These are phyloP conservation scores for Fusarium sp. DNA, from an alignment of 2,329 filamentous ascomycete genomes.

Conservation along the genomic window DNA sequence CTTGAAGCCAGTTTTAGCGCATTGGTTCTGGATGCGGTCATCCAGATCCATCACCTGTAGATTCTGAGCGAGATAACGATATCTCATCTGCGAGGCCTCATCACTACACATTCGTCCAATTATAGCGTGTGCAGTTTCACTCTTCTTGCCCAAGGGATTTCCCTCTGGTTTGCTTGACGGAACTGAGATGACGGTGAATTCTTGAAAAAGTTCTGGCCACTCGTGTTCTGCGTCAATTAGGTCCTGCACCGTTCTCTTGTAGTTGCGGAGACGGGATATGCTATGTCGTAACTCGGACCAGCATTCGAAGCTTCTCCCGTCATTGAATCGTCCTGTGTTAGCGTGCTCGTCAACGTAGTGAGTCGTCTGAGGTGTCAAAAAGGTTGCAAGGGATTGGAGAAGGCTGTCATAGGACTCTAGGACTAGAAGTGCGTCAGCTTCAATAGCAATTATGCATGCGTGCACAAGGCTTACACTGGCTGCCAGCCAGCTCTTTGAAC, in stretches of 20 bases:
- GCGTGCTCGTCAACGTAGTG: slow-evolving; percentile 31
- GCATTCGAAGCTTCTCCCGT: slow-evolving; percentile 34
- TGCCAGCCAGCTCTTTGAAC: background rate
- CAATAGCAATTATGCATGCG: accelerated
- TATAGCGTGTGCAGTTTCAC: slow-evolving; percentile 39
- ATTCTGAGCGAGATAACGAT: slow-evolving; percentile 23
- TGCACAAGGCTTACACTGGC: background rate
- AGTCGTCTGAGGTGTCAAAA: background rate
- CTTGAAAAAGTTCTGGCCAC: slow-evolving; percentile 54
- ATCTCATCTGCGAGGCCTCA: background rate
- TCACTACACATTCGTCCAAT: slow-evolving; percentile 44
- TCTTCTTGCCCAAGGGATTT: slow-evolving; percentile 42
- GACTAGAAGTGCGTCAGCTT: slow-evolving; percentile 5
- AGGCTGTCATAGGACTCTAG: slow-evolving; percentile 10
- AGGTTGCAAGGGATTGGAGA: slow-evolving; percentile 18
- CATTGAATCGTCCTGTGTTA: slow-evolving; percentile 27
- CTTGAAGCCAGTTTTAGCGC: slow-evolving; percentile 27
- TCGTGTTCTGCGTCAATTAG: slow-evolving; percentile 40
- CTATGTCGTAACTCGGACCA: slow-evolving; percentile 53
- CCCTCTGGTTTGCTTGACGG: slow-evolving; percentile 42
- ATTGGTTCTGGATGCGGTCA: slow-evolving; percentile 37
- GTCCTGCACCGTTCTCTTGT: slow-evolving; percentile 29
- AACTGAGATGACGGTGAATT: slow-evolving; percentile 49
- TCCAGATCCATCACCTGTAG: slow-evolving; percentile 50
- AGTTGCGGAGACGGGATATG: slow-evolving; percentile 48